Evolutionary conservation across 1,139 yeast species (phyloP).

Genomic region (Protomyces pachydermus): DNA sequence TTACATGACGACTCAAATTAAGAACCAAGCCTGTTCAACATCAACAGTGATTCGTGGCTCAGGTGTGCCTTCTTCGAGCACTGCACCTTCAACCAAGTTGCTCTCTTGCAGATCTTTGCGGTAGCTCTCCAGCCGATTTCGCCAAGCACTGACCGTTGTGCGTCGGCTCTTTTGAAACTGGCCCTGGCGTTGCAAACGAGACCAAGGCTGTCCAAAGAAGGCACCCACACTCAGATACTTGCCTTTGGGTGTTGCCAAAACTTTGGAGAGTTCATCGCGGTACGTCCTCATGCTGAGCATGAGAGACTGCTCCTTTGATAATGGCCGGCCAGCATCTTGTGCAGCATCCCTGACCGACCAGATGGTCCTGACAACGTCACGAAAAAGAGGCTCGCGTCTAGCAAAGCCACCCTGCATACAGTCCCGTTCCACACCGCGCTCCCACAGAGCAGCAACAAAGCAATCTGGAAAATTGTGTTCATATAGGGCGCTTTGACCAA

Average conservation of each 20-base stretch:
- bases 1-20: neutral
- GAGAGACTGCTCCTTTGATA: neutral
- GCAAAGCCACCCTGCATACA: neutral
- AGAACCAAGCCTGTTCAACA: neutral
- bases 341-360: slow-evolving; percentile 8
- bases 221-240: neutral
- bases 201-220: neutral
- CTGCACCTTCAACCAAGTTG: neutral
- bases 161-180: neutral
- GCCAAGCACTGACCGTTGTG: neutral
- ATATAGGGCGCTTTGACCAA: slow-evolving; percentile 2
- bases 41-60: neutral
- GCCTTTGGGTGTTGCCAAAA: neutral
- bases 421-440: slow-evolving; percentile 10
- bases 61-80: neutral
- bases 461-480: slow-evolving; percentile 18
- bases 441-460: slow-evolving; percentile 17
- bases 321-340: neutral
- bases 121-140: neutral
- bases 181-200: neutral
- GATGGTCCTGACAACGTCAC: neutral
- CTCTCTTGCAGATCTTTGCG: neutral
- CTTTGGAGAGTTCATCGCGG: neutral
- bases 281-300: slow-evolving; percentile 4
- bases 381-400: slow-evolving; percentile 5